Percentiles rank a stretch among this genome's conserved stretches.
Conservation (phyloP, 2,329 filamentous ascomycete genomes). For the Penicillium sp. region DNA sequence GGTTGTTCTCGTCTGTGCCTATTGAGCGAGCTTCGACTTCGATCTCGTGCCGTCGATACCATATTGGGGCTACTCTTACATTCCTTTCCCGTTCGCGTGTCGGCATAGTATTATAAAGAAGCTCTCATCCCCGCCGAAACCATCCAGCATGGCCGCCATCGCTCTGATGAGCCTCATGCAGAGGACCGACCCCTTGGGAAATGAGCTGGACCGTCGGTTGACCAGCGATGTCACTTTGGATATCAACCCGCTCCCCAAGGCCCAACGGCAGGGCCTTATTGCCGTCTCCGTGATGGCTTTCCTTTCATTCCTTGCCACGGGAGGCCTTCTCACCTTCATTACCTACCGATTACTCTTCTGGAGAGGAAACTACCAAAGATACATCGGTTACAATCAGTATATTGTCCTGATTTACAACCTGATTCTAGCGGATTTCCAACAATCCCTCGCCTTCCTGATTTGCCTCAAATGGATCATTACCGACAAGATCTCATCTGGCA, state of each 20-base stretch:
- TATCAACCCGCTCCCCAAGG: conserved; percentile 36
- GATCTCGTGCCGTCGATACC: not conserved
- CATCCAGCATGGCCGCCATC: conserved; percentile 12
- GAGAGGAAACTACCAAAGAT: conserved; percentile 47
- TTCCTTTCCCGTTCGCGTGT: not conserved
- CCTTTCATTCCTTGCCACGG: conserved; percentile 47
- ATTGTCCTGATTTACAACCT: conserved; percentile 56
- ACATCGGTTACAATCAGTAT: conserved; percentile 56
- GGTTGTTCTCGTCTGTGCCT: not conserved
- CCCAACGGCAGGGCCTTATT: conserved; percentile 44
- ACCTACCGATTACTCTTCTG: conserved; percentile 53
- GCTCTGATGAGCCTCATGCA: conserved; percentile 16
- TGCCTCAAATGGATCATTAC: conserved; percentile 48
- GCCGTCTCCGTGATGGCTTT: conserved; percentile 48
- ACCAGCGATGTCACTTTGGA: conserved; percentile 15
- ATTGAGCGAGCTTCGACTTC: not conserved
- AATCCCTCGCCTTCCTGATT: conserved; percentile 51
- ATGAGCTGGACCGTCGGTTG: conserved; percentile 23
- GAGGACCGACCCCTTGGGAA: conserved; percentile 8
- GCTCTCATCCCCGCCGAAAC: not conserved
- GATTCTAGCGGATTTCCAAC: conserved; percentile 53
- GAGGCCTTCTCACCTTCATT: conserved; percentile 47
- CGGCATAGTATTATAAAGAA: not conserved
- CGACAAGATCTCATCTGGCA: conserved; percentile 45
- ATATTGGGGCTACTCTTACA: not conserved